Evolutionary conservation across 345 rosid species (phyloP).

Genomic region (Citrus maxima): DNA sequence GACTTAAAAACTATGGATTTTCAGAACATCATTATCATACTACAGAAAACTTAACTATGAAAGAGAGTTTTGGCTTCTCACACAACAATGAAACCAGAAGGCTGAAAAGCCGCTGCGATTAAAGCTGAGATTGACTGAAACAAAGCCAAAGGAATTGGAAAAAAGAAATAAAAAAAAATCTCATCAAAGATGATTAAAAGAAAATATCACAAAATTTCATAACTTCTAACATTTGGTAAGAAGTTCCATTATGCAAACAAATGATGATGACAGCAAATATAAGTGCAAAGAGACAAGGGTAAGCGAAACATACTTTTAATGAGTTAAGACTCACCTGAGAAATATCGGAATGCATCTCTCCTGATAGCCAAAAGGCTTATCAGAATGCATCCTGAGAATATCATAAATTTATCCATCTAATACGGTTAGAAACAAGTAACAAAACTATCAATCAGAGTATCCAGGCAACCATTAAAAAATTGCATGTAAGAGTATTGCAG

Average conservation of each 20-base stretch:
- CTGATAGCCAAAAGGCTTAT: background rate
- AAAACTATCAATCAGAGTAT: background rate
- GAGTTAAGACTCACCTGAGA: background rate
- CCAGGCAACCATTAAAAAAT: background rate
- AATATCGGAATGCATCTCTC: background rate
- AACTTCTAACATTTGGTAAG: no score
- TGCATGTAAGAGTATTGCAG: background rate
- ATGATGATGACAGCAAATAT: background rate
- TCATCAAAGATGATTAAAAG: no score
- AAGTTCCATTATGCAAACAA: background rate
- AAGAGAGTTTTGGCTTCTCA: background rate
- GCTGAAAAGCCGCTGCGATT: background rate
- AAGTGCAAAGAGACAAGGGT: background rate
- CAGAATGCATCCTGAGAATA: no score
- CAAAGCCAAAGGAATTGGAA: background rate
- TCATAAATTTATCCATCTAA: background rate
- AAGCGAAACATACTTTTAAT: background rate
- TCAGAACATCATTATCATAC: background rate
- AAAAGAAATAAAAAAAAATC: no score
- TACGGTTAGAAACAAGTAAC: background rate
- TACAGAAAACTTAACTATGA: background rate
- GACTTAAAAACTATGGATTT: background rate
- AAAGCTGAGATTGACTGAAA: background rate
- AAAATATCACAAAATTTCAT: no score
- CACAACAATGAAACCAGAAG: background rate